These are phyloP conservation scores for Boletellus deceptivus DNA, from an alignment of 1,284 basidiomycete genomes.

Conservation along the genomic window DNA sequence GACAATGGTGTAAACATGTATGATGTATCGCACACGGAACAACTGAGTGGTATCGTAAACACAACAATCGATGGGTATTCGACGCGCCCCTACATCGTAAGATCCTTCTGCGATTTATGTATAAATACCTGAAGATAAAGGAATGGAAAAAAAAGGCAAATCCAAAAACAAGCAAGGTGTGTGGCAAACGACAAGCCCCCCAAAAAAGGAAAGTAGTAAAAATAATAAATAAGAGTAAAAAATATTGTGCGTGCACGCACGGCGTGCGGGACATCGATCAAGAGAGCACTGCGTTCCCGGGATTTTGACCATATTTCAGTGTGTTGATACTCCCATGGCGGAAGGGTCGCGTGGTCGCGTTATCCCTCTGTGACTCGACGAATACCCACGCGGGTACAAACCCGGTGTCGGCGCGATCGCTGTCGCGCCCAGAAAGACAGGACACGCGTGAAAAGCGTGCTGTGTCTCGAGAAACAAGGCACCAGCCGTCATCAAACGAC, in stretches of 20 bases:
- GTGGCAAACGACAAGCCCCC: too few relatives aligned
- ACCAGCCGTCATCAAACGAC: constrained; percentile 75
- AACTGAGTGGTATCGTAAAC: too few relatives aligned
- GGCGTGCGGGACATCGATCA: not conserved
- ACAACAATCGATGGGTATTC: too few relatives aligned
- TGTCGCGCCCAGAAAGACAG: not conserved
- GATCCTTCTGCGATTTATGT: too few relatives aligned
- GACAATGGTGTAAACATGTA: too few relatives aligned
- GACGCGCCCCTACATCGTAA: too few relatives aligned
- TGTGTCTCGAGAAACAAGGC: constrained; percentile 57
- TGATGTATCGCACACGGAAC: too few relatives aligned
- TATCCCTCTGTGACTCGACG: constrained; percentile 56
- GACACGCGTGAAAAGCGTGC: constrained; percentile 1
- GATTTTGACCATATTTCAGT: constrained; percentile 19
- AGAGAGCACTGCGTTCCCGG: constrained; percentile 32
- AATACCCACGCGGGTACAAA: constrained; percentile 74
- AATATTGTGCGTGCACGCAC: not conserved
- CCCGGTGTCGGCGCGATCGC: constrained; percentile 44
- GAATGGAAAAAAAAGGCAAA: too few relatives aligned
- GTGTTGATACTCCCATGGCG: constrained; percentile 52
- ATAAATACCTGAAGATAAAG: too few relatives aligned
- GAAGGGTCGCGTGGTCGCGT: constrained; percentile 59
- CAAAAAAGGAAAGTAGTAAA: too few relatives aligned
- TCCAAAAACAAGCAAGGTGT: too few relatives aligned
- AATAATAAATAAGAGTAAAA: not conserved